Percentiles rank a stretch among this genome's conserved stretches.
Conservation (phyloP, 257 asterid species). For the Marsdenia floribunda region DNA sequence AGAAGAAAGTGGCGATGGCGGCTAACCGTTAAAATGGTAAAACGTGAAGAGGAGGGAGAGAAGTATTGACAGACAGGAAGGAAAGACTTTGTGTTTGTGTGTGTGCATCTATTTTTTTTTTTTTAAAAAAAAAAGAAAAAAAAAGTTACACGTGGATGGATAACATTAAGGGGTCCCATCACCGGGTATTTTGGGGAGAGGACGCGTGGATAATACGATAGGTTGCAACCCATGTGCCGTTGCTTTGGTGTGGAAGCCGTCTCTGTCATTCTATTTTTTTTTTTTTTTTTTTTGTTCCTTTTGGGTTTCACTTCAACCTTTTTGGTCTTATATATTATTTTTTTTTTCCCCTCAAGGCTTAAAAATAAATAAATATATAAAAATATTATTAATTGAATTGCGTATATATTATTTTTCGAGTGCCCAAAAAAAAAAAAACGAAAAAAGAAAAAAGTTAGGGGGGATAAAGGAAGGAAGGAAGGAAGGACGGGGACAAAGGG, state of each 20-base stretch:
- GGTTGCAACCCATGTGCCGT: slow-evolving; percentile 39
- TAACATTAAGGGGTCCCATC: slow-evolving; percentile 38
- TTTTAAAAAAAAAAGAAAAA: no score
- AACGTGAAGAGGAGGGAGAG: slow-evolving; percentile 4
- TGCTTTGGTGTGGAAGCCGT: slow-evolving; percentile 23
- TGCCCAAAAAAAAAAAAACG: no score
- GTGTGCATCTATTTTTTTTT: not conserved
- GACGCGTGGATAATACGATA: slow-evolving; percentile 39
- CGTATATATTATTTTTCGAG: no score
- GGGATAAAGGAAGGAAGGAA: not conserved
- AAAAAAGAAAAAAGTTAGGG: no score
- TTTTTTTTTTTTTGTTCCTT: no score
- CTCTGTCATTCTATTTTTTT: slow-evolving; percentile 4
- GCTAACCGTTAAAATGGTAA: slow-evolving; percentile 19
- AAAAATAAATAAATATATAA: no score
- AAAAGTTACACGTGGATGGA: slow-evolving; percentile 18
- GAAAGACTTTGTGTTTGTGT: not conserved
- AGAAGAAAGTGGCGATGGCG: slow-evolving; percentile 4
- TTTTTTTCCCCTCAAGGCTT: no score
- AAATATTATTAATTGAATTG: no score
- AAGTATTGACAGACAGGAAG: not conserved
- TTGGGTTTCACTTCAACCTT: not conserved
- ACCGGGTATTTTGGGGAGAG: slow-evolving; percentile 19
- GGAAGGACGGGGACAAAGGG: not conserved
- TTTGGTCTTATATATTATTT: not conserved